Base-by-base conservation (phyloP, 2,329 filamentous ascomycete species). In the Pseudocercospora eumusae region DNA sequence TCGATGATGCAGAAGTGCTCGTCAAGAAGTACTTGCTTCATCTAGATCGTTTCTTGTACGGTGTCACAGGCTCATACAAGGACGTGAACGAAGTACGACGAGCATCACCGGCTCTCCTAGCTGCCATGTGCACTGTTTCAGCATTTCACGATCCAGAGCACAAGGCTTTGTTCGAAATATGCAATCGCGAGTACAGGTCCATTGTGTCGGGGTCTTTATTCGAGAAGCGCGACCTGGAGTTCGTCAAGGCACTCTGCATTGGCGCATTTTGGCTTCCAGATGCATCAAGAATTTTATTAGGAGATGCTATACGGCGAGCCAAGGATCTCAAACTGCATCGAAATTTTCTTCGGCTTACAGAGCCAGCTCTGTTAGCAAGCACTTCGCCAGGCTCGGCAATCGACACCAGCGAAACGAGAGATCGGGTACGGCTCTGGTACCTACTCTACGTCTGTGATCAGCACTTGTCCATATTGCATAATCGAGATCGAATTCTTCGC, bases 391-490 rank as follows among this genome's bases (percentile, higher is more conserved):
- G 33, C 18, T 10, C 33, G 28, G 8, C 31, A 73, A 11, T 75
- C 78, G 11, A 79, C 13, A 18, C 33, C 28, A n/a, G 44, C 20
- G 59, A 83, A 47, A 79, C 79, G 0, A 77, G 79, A 60, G 83
- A 86, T 61, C 80, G 81, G 36, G 80, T 85, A 3, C 78, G 86
- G 20, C 73, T 88, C 11, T 88, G 85, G 85, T 88, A 86, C 70
- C 71, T 86, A 33, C 74, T 87, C 0, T 88, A 88, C 67, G 84
- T 87, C 1, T 88, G 85, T 68, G 86, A 88, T 68, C 86, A 87
- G 64, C 86, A 88, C 70, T 84, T 88, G 27, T 85, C 84, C 18
- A 87, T 86, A 21, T 75, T 86, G 0, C 87, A 88, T 58, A 84
- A 84, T 1, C 78, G 86, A 2, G 83, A 83, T 1, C 82, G 84